Base-by-base conservation (phyloP, 768 basidiomycete species). In the Termitomyces sp. region DNA sequence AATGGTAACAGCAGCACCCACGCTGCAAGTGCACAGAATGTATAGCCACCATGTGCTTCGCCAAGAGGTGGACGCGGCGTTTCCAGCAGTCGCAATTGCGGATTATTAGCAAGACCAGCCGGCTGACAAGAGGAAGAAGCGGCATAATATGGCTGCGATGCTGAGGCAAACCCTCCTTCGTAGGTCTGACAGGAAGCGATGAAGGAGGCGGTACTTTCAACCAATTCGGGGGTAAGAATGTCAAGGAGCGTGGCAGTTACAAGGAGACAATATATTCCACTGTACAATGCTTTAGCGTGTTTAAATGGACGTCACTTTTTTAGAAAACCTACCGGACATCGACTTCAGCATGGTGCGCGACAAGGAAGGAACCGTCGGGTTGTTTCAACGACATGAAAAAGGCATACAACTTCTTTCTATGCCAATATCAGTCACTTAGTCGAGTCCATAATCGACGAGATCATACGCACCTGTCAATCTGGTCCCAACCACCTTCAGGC, bases 1-100 rank as follows among this genome's bases (percentile, higher is more conserved):
- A 82, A 83, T 0, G 89, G 86, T 54, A 81, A 81, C 1, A 97
- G 74, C 58, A 97, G 77, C 30, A 90, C 79, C 86, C 93, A 91
- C 18, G 89, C 84, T 0, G 93, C 93, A 30, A 95, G 77, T 8
- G 93, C 85, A 69, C 97, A 99, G 71, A 93, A 97, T 0, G 96
- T 93, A 73, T 99, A 98, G 0, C 97, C 97, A 7, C 97, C 97
- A 63, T 99, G 97, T 0, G 97, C 95, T 73, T 99, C 97, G 11
- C 96, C 96, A 22, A 97, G 85, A 0, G 89, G 78, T 0, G 95
- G 91, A 0, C 88, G 81, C 1, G 86, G 81, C 2, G 71, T 48
- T 27, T 61, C 49, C 7, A 63, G 16, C 13, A 63, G 57, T 5
- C 49, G 58, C 11, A 51, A 20, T 2, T 36, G 37, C 16, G n/a